phyloP scores from a whole-genome alignment of 2,329 filamentous ascomycete genomes.

The Hortaea werneckii region DNA sequence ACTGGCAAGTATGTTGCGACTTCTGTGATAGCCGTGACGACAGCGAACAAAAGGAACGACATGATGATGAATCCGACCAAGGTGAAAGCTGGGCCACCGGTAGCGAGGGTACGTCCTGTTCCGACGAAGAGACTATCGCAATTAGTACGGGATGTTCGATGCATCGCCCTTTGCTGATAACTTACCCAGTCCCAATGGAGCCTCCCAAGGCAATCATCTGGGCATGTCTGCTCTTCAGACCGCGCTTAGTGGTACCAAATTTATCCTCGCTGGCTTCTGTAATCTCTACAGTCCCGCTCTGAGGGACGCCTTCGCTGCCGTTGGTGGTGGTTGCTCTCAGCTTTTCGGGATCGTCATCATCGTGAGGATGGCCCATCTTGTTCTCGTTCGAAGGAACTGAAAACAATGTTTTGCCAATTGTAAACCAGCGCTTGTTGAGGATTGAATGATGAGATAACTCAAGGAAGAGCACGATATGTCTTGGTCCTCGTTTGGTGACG shows the following conservation, averaged over 20 bases:
- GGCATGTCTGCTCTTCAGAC: conserved; percentile 29
- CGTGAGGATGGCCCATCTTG: too few species aligned
- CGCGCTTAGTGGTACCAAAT: conserved; percentile 31
- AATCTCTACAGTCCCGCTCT: too few species aligned
- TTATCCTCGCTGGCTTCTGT: conserved; percentile 2
- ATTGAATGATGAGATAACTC: too few species aligned
- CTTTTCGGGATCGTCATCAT: too few species aligned
- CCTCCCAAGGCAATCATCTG: conserved; percentile 27
- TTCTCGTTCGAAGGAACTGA: too few species aligned
- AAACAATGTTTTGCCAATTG: too few species aligned
- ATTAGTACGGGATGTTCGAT: conserved; percentile 3
- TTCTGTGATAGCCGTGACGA: conserved; percentile 43
- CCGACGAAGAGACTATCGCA: conserved; percentile 28
- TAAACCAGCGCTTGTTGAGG: too few species aligned
- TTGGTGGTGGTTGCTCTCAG: too few species aligned
- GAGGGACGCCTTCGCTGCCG: too few species aligned
- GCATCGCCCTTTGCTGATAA: conserved; percentile 6
- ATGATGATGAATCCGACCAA: conserved; percentile 33
- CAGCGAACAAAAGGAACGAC: conserved; percentile 31
- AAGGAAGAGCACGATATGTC: too few species aligned
- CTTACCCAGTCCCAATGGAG: conserved; percentile 13
- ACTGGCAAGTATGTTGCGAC: conserved; percentile 51
- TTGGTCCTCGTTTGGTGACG: too few species aligned
- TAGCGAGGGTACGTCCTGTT: conserved; percentile 26
- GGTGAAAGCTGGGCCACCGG: conserved; percentile 32